Percentiles rank a stretch among this genome's conserved stretches.
phyloP scores from a whole-genome alignment of 106 monocot genomes.

The Cymbidium sinense region DNA sequence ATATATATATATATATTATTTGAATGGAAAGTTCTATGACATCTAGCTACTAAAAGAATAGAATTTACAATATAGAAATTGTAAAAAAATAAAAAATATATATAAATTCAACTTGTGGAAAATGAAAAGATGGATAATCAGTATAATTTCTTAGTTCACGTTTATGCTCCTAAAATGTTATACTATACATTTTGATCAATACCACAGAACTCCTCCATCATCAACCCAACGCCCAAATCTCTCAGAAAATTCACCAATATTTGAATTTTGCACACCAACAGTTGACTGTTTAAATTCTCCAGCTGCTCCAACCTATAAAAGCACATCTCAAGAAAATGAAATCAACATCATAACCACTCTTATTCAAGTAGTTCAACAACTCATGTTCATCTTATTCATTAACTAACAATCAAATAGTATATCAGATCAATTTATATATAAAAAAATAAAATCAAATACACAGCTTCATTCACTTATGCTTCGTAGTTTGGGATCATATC shows the following conservation, averaged over 20 bases:
- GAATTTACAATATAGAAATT: not conserved
- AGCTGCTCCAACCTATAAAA: no score
- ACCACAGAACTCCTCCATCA: slow-evolving; percentile 16
- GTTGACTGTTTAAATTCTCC: no score
- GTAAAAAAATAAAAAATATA: not conserved
- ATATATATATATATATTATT: slow-evolving; percentile 4
- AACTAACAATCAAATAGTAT: no score
- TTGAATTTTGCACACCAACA: not conserved
- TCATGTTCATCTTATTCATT: no score
- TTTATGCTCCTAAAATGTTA: no score
- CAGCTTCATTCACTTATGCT: no score
- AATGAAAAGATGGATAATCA: not conserved
- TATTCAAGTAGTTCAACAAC: no score
- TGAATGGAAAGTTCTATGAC: not conserved
- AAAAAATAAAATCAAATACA: no score
- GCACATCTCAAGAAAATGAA: no score
- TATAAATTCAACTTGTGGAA: not conserved
- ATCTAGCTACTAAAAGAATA: not conserved
- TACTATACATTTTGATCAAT: slow-evolving; percentile 2
- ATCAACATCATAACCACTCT: no score
- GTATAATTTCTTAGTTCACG: not conserved
- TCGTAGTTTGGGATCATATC: no score
- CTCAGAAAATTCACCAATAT: slow-evolving; percentile 14
- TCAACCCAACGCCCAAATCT: slow-evolving; percentile 31
- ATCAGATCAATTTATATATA: no score